Evolutionary conservation across 2,329 filamentous ascomycete genomes (phyloP), one percentile per base, ranked within the genome.

Genomic region (Aspergillus puulaauensis): DNA sequence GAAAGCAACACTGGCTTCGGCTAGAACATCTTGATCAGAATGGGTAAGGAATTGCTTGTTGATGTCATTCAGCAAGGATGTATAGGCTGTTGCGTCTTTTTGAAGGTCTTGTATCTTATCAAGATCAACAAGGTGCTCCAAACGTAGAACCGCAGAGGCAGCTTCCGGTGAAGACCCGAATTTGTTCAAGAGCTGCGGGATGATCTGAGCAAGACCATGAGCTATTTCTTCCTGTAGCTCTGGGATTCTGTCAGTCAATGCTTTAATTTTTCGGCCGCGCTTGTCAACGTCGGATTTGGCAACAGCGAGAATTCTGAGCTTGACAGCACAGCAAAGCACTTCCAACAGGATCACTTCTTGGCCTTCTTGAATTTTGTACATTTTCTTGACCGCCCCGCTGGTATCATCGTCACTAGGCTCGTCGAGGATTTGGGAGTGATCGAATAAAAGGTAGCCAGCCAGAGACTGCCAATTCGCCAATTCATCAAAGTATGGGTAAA

Each of bases 41-140:
- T 99, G 95, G n/a, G 91, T 87, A 66, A 90, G 87, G 76, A 99
- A 98, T 67, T 99, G 95, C 57, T 91, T 91, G 73, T 90, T 92
- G 66, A 98, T 91, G 68, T 97, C 93, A 65, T 96, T 92, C 1
- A 99, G 80, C 31, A 98, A 79, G 21, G 88, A 86, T 6, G 88
- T 85, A 69, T 96, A 96, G 2, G 87, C 88, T 2, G 89, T 87
- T 0, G 91, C 86, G 64, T 96, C 91, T 71, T 96, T 92, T 52
- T 93, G 88, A 39, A 98, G 80, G 68, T 96, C 90, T 70, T 93
- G 89, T 70, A 98, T 96, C 21, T 93, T 85, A 41, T 93, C 90
- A 1, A 97, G 82, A 64, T 96, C 90, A 21, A 99, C 85, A 40
- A 90, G 86, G 69, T 93, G 91, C 70, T 96, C 91, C 44, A 99